Percentiles rank a stretch among this genome's conserved stretches.
These are phyloP conservation scores for Ajuga reptans DNA, from an alignment of 305 asterid genomes.

Conservation along the genomic window DNA sequence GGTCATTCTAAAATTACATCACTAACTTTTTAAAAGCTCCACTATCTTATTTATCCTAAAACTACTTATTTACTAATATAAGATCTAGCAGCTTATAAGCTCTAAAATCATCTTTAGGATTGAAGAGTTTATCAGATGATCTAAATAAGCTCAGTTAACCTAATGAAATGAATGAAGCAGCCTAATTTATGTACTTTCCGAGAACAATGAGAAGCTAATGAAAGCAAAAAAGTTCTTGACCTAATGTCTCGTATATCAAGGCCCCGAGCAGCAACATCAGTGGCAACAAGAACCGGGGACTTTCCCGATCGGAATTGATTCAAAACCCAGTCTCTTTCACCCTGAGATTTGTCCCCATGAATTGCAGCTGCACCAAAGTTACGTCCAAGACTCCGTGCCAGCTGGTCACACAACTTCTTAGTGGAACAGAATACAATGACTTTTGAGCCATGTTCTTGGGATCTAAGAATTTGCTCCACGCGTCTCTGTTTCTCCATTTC, in stretches of 20 bases:
- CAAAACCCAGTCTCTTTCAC: slow-evolving; percentile 89
- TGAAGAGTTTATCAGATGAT: too few relatives aligned
- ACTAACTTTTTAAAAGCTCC: too few relatives aligned
- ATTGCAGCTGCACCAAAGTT: slow-evolving; percentile 88
- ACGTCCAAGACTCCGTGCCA: slow-evolving; percentile 75
- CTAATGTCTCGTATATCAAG: slow-evolving; percentile 87
- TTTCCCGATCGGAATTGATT: slow-evolving; percentile 81
- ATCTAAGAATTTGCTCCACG: slow-evolving; percentile 84
- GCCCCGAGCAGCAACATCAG: slow-evolving; percentile 99
- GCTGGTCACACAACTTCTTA: slow-evolving; percentile 80
- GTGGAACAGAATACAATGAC: slow-evolving; percentile 84
- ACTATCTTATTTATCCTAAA: too few relatives aligned
- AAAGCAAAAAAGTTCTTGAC: slow-evolving; percentile 31
- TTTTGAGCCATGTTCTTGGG: slow-evolving; percentile 85
- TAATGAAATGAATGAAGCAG: neutral
- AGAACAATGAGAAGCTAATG: neutral
- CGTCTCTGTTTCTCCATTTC: slow-evolving; percentile 93
- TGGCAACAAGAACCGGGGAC: slow-evolving; percentile 85
- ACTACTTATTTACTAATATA: too few relatives aligned
- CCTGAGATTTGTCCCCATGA: slow-evolving; percentile 94
- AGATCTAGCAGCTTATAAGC: too few relatives aligned
- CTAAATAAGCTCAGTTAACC: too few relatives aligned
- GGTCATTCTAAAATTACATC: too few relatives aligned
- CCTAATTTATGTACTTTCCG: neutral
- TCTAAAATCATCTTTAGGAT: too few relatives aligned